Evolutionary conservation across 352 stramenopile genomes (phyloP), one percentile per base, ranked within the genome.

Genomic region (Globisporangium emineosum): DNA sequence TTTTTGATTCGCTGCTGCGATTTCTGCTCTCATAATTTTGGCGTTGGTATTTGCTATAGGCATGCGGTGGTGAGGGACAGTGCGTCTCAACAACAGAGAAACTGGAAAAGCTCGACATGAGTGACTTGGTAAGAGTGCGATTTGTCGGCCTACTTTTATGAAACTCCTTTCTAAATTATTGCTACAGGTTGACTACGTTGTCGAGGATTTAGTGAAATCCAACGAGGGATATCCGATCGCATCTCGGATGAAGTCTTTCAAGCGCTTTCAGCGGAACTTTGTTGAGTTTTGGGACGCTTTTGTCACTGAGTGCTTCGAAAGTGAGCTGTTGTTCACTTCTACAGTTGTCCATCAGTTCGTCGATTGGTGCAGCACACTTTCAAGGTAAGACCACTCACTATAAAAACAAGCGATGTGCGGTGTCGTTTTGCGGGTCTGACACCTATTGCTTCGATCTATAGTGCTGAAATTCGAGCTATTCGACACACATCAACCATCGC

Each of bases 331-430:
- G 43, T 92, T 95, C 62, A 86, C 76, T 3, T 86, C 80, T 3
- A 68, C 87, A 5, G 52, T 96, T 13, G 69, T 80, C 1, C 76
- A 73, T 7, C 79, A 85, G 27, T 81, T 91, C 55, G 72, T 95
- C 1, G 85, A 95, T 57, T 96, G 88, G 88, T 57, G 94, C 42
- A 93, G 82, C 7, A 83, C 81, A 9, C 75, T 96, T 3, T 94
- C 88, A 17, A 89, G 82, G 82, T 91, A 62, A 37, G 30, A 17
- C 10, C 30, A 51, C 33, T 8, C 17, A 47, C 47, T 40, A 49
- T 29, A 0, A n/a, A 27, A 64, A 23, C 2, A 43, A 17, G 3
- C 21, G 29, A 21, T 21, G 27, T 53, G n/a, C 7, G n/a, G 12
- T 53, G 33, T 15, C 57, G 2, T 13, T 42, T 2, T 29, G 27